Base-by-base conservation (phyloP, 2,329 filamentous ascomycete genomes). In the Magnaporthiopsis rhizophila region DNA sequence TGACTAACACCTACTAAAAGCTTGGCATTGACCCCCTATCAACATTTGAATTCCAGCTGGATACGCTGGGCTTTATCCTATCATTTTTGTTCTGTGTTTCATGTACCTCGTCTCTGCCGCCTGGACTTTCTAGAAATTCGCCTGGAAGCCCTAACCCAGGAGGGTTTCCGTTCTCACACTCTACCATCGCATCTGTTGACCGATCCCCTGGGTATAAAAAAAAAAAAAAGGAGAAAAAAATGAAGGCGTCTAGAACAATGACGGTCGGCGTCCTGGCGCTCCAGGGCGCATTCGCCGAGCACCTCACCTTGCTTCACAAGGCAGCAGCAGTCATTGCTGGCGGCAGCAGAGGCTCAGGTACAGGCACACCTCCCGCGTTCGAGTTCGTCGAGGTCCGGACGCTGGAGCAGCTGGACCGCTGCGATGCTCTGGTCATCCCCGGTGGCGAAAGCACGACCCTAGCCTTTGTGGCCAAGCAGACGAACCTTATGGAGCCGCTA, bases 381-480 rank as follows among this genome's bases (percentile, higher is more conserved):
- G 72, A 75, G 32, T 91, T 95, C 72, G 81, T 89, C 67, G 89
- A 97, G 75, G 91, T 98, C 60, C 89, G 94, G 65, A 97, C 89
- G 8, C 78, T 85, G 2, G 78, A 80, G 8, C 84, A 97, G 71
- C 83, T 99, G 38, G 78, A 82, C 5, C 75, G 74, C 69, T 98
- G 93, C 77, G 86, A 94, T 75, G 94, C 87, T 32, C 83, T 99
- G 58, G 86, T 99, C 72, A 86, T 99, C 60, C 95, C 95, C 3
- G 95, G 95, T 63, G 95, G 95, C 67, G 95, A 99, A 76, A 97
- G 92, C 77, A 98, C 95, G 1, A 89, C 94, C 3, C 96, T 99
- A 69, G 91, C 92, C 13, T 83, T 97, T 36, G 90, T 97, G 21
- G 95, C 95, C 3, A 86, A 87, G 28, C 85, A 93, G 68, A 92